Base-by-base conservation (phyloP, 73 alveolate species). In the Paramecium octaurelia region DNA sequence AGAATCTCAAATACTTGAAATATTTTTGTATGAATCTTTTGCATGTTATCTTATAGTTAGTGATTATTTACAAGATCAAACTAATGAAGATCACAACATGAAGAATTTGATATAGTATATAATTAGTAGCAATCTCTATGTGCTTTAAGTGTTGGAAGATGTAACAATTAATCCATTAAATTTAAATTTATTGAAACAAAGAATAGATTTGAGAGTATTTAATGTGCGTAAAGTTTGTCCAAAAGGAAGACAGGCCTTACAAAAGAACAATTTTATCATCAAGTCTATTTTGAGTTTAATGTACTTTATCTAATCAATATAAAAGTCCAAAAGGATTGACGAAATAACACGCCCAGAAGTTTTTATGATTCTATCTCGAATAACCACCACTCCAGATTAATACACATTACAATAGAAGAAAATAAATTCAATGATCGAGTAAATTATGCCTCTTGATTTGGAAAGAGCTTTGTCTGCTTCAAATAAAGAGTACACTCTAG, bases 401-500 rank as follows among this genome's bases (percentile, higher is more conserved):
- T 43, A 77, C 27, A n/a, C 18, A 40, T 20, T 20, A 1, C n/a
- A 40, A 77, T 23, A 36, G 42, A 77, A 77, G 54, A 40, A 77
- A 46, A 42, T 77, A 42, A 8, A 29, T 11, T n/a, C 18, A 0
- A 4, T n/a, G 7, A 77, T 36, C 6, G 90, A 77, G 35, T 8
- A 77, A 21, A 60, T 60, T 8, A 60, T 60, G 80, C 80, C 80
- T 0, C 5, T 95, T 3, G 98, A 95, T 73, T 80, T 95, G 54
- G 98, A 95, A 42, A 97, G 94, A 85, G 92, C 98, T 60, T 24
- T 21, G 12, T 8, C 43, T 21, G 80, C 80, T 3, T 60, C 36
- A 8, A 27, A 24, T 60, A 60, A 88, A 69, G 69, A 34, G 24
- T n/a, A 60, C 23, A 60, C 80, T 8, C 21, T 60, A 20, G 80